Percentiles rank a stretch among this genome's conserved stretches.
Conservation (phyloP, 2,329 filamentous ascomycete species). For the Microthyrium microscopicum region DNA sequence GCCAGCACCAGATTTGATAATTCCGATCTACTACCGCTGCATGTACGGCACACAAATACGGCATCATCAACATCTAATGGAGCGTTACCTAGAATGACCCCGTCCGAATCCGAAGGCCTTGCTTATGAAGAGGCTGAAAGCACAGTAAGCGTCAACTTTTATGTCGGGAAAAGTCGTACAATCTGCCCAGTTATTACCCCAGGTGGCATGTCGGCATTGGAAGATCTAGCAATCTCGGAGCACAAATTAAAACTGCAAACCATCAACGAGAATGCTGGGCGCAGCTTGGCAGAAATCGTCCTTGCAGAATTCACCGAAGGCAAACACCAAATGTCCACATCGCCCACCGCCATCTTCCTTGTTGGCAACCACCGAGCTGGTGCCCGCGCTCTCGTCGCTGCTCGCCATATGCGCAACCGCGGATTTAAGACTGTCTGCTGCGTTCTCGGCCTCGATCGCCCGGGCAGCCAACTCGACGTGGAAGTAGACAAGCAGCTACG, state of each 20-base stretch:
- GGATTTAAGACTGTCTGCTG: conserved; percentile 68
- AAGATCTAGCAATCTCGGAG: conserved; percentile 78
- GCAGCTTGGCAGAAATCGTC: conserved; percentile 74
- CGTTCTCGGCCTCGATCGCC: conserved; percentile 69
- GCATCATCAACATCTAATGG: conserved; percentile 1
- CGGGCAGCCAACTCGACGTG: conserved; percentile 67
- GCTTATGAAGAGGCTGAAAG: conserved; percentile 13
- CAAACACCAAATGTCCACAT: conserved; percentile 23
- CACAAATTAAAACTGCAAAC: conserved; percentile 76
- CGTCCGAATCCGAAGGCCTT: conserved; percentile 20
- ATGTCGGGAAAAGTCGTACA: conserved; percentile 35
- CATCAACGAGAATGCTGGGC: conserved; percentile 79
- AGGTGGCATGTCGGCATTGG: conserved; percentile 78
- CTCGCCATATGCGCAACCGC: conserved; percentile 71
- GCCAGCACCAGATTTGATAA: too few relatives aligned
- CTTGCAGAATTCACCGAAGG: conserved; percentile 43
- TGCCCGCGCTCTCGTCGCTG: conserved; percentile 67
- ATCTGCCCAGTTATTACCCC: conserved; percentile 45
- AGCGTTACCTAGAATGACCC: conserved; percentile 9
- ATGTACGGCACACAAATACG: not conserved
- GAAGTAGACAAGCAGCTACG: conserved; percentile 68
- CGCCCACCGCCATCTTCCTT: conserved; percentile 55
- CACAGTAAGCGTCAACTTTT: conserved; percentile 24
- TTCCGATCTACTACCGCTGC: not conserved
- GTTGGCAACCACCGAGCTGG: conserved; percentile 91